These are phyloP conservation scores for Trichosanthes truncata DNA, from an alignment of 306 rosid species.

Conservation along the genomic window DNA sequence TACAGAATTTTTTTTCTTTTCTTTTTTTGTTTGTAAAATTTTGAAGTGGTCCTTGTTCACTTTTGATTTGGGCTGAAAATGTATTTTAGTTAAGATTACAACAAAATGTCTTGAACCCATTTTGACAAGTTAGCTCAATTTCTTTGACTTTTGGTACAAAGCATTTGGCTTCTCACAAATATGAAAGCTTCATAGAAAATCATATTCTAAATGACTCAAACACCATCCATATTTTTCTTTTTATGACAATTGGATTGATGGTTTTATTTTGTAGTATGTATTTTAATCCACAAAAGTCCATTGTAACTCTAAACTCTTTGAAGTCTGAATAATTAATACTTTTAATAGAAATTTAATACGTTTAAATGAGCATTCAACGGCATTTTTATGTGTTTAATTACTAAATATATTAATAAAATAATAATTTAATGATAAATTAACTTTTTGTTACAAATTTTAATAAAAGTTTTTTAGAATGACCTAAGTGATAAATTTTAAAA, in stretches of 20 bases:
- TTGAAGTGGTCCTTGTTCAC: background rate
- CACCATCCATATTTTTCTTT: background rate
- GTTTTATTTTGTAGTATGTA: background rate
- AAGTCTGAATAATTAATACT: too few species aligned
- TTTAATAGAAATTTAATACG: too few species aligned
- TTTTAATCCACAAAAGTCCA: too few species aligned
- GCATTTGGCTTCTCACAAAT: background rate
- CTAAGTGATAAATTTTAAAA: too few species aligned
- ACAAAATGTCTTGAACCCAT: background rate
- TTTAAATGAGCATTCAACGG: too few species aligned
- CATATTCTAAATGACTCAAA: background rate
- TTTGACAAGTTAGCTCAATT: background rate
- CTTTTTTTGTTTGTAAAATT: background rate
- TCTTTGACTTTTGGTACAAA: background rate
- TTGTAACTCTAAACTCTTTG: too few species aligned
- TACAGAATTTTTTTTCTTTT: too few species aligned
- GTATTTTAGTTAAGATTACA: background rate
- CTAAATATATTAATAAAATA: too few species aligned
- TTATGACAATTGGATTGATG: background rate
- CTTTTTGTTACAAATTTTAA: too few species aligned
- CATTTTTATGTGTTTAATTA: too few species aligned
- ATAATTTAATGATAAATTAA: too few species aligned
- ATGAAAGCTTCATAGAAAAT: background rate
- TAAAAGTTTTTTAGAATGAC: too few species aligned
- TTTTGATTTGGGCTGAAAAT: background rate